Percentiles rank a stretch among this genome's conserved stretches.
These are phyloP conservation scores for Microcyclospora tardicrescens DNA, from an alignment of 2,329 filamentous ascomycete genomes.

Conservation along the genomic window DNA sequence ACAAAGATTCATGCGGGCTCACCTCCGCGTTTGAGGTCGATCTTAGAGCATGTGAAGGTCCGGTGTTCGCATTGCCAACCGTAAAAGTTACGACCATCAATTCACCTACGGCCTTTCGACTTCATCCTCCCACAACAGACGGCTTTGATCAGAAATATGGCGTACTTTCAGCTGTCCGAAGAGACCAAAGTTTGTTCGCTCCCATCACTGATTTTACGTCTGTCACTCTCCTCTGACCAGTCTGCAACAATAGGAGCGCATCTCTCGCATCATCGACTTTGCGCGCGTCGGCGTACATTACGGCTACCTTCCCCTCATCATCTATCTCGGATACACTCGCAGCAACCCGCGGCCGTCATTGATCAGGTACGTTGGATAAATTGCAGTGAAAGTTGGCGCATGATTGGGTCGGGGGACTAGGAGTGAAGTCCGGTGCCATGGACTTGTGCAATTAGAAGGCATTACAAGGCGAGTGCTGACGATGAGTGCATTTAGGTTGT, in stretches of 20 bases:
- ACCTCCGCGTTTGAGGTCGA: no score
- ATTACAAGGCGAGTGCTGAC: neutral
- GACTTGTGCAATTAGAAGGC: neutral
- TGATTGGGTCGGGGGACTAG: conserved; percentile 1
- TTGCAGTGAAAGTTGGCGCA: neutral
- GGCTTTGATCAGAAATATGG: conserved; percentile 9
- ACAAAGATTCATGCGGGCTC: no score
- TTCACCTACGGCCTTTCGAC: neutral
- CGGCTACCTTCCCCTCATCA: conserved; percentile 90
- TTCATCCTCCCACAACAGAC: neutral
- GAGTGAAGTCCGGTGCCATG: neutral
- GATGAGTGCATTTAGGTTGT: conserved; percentile 5
- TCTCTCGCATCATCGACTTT: conserved; percentile 90
- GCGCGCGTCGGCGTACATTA: conserved; percentile 62
- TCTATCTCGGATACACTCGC: conserved; percentile 93
- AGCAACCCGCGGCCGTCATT: conserved; percentile 80
- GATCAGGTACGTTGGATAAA: conserved; percentile 44
- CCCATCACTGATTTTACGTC: neutral
- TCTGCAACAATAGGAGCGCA: conserved; percentile 61
- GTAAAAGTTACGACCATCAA: no score
- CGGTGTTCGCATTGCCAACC: no score
- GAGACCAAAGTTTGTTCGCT: conserved; percentile 68
- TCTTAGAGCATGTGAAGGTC: no score
- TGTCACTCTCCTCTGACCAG: no score
- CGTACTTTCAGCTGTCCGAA: conserved; percentile 60